phyloP scores from a whole-genome alignment of 2,329 filamentous ascomycete species.

The Sclerotinia trifoliorum region DNA sequence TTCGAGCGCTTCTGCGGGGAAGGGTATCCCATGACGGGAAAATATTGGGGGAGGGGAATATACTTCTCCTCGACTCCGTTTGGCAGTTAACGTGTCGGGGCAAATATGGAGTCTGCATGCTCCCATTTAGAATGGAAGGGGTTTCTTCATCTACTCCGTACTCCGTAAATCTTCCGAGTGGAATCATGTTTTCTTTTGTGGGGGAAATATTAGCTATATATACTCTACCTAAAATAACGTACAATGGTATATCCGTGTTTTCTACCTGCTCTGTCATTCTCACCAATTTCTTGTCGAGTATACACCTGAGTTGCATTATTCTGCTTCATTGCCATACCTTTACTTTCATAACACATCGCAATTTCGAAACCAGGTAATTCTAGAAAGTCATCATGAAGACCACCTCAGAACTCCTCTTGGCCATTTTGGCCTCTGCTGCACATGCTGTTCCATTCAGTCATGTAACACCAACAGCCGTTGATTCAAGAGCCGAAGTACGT shows the following conservation, averaged over 20 bases:
- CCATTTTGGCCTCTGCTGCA: background rate
- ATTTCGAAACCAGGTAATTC: background rate
- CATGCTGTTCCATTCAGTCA: conserved; percentile 12
- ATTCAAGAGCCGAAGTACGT: background rate
- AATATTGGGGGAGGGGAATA: too few species aligned
- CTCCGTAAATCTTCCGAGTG: background rate
- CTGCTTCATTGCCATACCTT: background rate
- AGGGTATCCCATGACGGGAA: background rate
- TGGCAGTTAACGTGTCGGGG: background rate
- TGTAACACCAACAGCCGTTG: background rate
- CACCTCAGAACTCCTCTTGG: conserved; percentile 1
- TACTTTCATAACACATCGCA: background rate
- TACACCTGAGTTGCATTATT: background rate
- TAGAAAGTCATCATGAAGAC: conserved; percentile 7
- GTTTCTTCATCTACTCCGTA: background rate
- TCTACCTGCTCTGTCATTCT: background rate
- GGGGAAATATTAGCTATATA: background rate
- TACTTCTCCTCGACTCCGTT: too few species aligned
- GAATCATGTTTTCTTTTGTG: background rate
- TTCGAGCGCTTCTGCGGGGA: background rate
- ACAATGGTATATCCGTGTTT: background rate
- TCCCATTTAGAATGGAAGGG: background rate
- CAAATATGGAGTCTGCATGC: background rate
- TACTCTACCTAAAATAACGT: background rate
- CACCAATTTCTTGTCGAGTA: background rate